A percentile compares a stretch with the other conserved stretches of the same genome.
phyloP scores from a whole-genome alignment of 257 asterid species.

The Solanum clarkiae region DNA sequence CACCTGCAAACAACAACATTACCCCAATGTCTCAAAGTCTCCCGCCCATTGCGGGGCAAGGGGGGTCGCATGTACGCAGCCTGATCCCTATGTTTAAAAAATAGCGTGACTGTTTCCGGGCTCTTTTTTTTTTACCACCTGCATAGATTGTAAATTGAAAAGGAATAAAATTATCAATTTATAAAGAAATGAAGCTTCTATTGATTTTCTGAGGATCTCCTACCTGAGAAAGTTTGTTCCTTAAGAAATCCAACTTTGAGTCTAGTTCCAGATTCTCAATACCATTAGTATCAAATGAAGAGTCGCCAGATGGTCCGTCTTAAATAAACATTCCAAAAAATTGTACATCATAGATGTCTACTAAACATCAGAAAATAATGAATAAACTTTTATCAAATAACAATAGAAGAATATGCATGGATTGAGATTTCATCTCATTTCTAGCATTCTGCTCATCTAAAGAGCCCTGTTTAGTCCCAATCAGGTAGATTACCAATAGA shows the following conservation, averaged over 20 bases:
- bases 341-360: neutral
- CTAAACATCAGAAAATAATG: neutral
- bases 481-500: neutral
- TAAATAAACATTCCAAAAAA: constrained; percentile 15
- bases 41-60: no score
- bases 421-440: neutral
- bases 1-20: no score
- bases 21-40: no score
- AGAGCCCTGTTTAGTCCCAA: neutral
- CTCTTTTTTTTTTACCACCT: no score
- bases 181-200: neutral
- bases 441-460: neutral
- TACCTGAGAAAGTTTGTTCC: constrained; percentile 46
- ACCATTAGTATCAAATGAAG: constrained; percentile 31
- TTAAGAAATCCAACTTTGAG: constrained; percentile 40
- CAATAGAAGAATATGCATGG: neutral
- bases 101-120: no score
- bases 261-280: constrained; percentile 40
- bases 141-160: constrained; percentile 4
- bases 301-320: constrained; percentile 26
- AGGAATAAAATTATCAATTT: neutral
- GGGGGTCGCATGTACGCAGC: no score
- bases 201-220: neutral
- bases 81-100: no score
- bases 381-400: neutral